phyloP scores from a whole-genome alignment of 169 alveolate species.

The Pseudocohnilembus persalinus region DNA sequence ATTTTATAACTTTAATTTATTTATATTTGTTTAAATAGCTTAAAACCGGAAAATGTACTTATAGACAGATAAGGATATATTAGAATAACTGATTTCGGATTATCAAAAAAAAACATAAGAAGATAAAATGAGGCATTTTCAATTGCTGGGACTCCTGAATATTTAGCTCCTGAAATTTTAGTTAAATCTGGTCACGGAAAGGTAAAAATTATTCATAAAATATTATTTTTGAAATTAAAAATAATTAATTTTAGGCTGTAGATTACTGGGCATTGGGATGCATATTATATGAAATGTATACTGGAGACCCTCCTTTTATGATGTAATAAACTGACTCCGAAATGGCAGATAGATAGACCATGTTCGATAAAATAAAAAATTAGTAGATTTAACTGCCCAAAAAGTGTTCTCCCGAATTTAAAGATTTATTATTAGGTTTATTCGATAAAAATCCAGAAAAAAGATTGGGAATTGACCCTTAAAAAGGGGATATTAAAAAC shows the following conservation, averaged over 20 bases:
- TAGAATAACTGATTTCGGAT: slow-evolving; percentile 75
- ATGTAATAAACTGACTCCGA: too few species aligned
- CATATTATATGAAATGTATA: slow-evolving; percentile 75
- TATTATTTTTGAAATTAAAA: background rate
- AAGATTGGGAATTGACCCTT: slow-evolving; percentile 63
- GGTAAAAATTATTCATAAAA: background rate
- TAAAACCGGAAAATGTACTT: slow-evolving; percentile 82
- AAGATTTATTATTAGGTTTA: slow-evolving; percentile 52
- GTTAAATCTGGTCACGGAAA: slow-evolving; percentile 64
- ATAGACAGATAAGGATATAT: slow-evolving; percentile 72
- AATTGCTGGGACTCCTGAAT: slow-evolving; percentile 82
- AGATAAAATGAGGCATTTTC: slow-evolving; percentile 41
- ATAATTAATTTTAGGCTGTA: slow-evolving; percentile 57
- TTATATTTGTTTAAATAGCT: background rate
- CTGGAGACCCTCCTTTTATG: slow-evolving; percentile 65
- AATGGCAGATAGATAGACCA: slow-evolving; percentile 47
- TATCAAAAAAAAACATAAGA: slow-evolving; percentile 49
- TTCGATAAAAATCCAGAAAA: slow-evolving; percentile 70
- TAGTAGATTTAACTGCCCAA: slow-evolving; percentile 39
- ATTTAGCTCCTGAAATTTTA: slow-evolving; percentile 80
- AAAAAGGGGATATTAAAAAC: slow-evolving; percentile 15
- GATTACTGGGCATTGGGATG: slow-evolving; percentile 84
- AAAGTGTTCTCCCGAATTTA: slow-evolving; percentile 39
- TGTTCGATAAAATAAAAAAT: slow-evolving; percentile 57
- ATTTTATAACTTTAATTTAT: background rate